Base-by-base conservation (phyloP, 768 basidiomycete genomes). In the Mrakia blollopis region DNA sequence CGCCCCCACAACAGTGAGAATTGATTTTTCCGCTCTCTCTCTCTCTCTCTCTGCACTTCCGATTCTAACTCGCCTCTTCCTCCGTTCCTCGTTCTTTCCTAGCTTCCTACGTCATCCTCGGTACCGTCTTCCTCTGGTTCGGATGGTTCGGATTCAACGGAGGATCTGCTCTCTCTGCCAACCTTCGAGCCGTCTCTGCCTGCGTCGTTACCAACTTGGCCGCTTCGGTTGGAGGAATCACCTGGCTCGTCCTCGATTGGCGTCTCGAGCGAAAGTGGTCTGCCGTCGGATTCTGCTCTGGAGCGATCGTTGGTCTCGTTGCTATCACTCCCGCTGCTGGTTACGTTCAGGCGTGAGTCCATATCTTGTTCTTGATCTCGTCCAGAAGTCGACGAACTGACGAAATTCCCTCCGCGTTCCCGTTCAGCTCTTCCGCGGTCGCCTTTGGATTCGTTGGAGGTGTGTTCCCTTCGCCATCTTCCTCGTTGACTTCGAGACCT, bases 211-310 rank as follows among this genome's bases (percentile, higher is more conserved):
- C 92, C 57, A 62, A 75, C 78, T 14, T 79, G 32, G 91, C 92
- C 52, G 91, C 92, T 3, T 89, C 85, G 4, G 81, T 91, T 78
- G 92, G 89, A 44, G 93, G 91, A 28, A 86, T 92, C 78, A 88
- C 91, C 50, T 94, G 93, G 92, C 92, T 83, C 81, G 69, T 83
- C 47, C 81, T 85, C 88, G 92, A 94, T 84, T 94, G 87, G 82
- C 86, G 92, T 47, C 85, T 91, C 75, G 91, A 93, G 83, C 86
- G 89, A 73, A 91, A 92, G 83, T 93, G 88, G 87, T 92, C 88
- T 44, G 93, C 93, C 88, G 92, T 96, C 80, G 92, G 93, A 41
- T 91, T 97, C 83, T 96, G 94, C 84, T 92, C 89, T 0, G 94
- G 94, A 32, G 92, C 92, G 28, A 91, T 96, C 78, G 91, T 92